phyloP scores from a whole-genome alignment of 768 basidiomycete genomes.

The Kwoniella europaea region DNA sequence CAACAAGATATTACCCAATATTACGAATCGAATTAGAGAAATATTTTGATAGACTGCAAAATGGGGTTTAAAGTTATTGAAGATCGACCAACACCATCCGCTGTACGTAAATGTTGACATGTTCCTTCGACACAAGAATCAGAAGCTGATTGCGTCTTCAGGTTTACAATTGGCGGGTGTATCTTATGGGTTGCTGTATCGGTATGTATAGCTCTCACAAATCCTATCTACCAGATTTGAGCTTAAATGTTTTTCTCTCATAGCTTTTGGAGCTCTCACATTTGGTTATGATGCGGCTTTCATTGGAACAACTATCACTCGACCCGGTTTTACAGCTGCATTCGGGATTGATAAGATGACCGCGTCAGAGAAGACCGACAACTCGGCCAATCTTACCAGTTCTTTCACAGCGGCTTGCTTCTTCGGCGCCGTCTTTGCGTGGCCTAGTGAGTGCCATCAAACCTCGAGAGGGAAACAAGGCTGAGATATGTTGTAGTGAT shows the following conservation, averaged over 20 bases:
- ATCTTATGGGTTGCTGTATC: slow-evolving; percentile 38
- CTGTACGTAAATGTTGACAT: slow-evolving; percentile 2
- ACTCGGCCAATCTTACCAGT: slow-evolving; percentile 63
- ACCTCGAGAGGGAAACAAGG: not conserved
- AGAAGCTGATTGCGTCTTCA: not conserved
- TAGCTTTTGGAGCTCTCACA: slow-evolving; percentile 60
- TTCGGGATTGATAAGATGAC: slow-evolving; percentile 60
- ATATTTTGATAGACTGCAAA: not conserved
- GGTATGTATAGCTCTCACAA: not conserved
- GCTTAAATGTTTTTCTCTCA: slow-evolving; percentile 52
- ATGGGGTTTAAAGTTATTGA: slow-evolving; percentile 39
- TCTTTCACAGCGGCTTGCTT: slow-evolving; percentile 62
- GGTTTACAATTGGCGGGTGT: slow-evolving; percentile 61
- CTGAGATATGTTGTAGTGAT: slow-evolving; percentile 43
- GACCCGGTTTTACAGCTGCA: slow-evolving; percentile 47
- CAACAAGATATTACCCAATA: not conserved
- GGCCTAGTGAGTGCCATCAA: slow-evolving; percentile 22
- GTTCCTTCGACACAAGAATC: not conserved
- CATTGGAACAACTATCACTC: slow-evolving; percentile 62
- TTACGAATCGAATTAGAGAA: not conserved
- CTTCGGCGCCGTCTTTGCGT: slow-evolving; percentile 45
- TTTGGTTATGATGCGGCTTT: slow-evolving; percentile 61
- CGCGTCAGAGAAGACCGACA: slow-evolving; percentile 52
- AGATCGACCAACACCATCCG: slow-evolving; percentile 34
- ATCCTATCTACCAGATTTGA: not conserved